Percentiles rank a stretch among this genome's conserved stretches.
Conservation (phyloP, 176 grass and related monocot genomes). For the Melocanna baccifera region DNA sequence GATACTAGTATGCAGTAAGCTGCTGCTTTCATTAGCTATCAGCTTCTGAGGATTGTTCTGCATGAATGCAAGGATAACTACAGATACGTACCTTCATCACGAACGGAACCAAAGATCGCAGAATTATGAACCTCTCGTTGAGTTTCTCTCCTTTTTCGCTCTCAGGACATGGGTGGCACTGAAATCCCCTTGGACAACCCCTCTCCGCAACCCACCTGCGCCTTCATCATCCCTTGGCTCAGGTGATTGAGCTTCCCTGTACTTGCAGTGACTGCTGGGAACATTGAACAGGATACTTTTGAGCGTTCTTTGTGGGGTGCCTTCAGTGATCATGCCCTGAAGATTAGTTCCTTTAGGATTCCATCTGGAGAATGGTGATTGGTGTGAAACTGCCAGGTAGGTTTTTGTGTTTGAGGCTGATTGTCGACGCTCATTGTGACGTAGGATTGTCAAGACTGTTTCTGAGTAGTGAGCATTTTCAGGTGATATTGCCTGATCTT, state of each 20-base stretch:
- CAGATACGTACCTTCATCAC: too few species aligned
- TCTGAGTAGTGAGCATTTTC: constrained; percentile 71
- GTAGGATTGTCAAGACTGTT: constrained; percentile 59
- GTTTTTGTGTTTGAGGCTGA: background rate
- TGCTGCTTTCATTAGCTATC: too few species aligned
- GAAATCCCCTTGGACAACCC: too few species aligned
- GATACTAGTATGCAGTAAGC: too few species aligned
- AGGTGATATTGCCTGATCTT: constrained; percentile 39
- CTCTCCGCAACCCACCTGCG: too few species aligned
- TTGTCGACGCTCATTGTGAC: constrained; percentile 26
- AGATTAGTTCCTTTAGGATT: constrained; percentile 11
- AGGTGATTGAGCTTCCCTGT: constrained; percentile 28
- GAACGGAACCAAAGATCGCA: too few species aligned
- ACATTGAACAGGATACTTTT: constrained; percentile 46
- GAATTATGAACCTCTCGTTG: too few species aligned
- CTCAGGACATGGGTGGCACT: too few species aligned
- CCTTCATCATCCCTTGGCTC: constrained; percentile 38
- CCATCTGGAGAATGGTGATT: constrained; percentile 71
- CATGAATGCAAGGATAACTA: too few species aligned
- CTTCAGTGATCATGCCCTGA: background rate
- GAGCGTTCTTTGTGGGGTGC: constrained; percentile 52
- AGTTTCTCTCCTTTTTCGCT: too few species aligned
- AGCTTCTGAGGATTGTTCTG: too few species aligned
- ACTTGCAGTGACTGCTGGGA: constrained; percentile 15
- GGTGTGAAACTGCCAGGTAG: constrained; percentile 26